Base-by-base conservation (phyloP, 495 filamentous ascomycete species). In the Penicillium cosmopolitanum region DNA sequence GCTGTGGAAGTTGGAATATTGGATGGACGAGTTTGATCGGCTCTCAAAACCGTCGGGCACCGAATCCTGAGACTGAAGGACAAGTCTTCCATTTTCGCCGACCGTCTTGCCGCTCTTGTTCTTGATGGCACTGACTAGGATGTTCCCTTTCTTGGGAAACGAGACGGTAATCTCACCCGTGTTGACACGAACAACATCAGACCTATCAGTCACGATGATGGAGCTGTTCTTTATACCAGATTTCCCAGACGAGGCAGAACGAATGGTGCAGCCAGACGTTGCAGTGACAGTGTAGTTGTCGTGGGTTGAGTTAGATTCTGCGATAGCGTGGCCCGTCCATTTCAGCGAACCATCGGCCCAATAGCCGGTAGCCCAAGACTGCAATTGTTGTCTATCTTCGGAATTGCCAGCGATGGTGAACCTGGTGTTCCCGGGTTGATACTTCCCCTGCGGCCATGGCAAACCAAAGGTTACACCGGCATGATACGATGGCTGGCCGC, bases 311-410 rank as follows among this genome's bases (percentile, higher is more conserved):
- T 62, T 57, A 5, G 63, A 55, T 28, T 55, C 28, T 9, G 68
- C 61, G 31, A 81, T 54, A 13, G 78, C 76, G 55, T 80, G 77
- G 0, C 71, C 76, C 3, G 75, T 77, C 78, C 78, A 81, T 67
- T 81, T 81, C 43, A 79, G 69, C 6, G 76, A 75, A 28, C 71
- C 75, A 59, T 81, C 78, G 9, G 70, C 67, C 78, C 78, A 81
- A 53, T 74, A 74, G 1, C 71, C 76, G 2, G 69, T 78, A 8
- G 73, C 63, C 77, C 78, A 79, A 2, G 76, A 77, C 53, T 79
- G 70, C 8, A 79, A 57, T 5, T 63, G 19, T 65, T 47, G 25
- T 2, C 8, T 44, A 34, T 60, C 38, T 3, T 66, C 61, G 15
- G 56, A 40, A 3, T 66, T 60, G 4, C 62, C 62, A 36, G 57